Conservation (phyloP, 2,329 filamentous ascomycete species). For the Thielaviopsis ethacetica region DNA sequence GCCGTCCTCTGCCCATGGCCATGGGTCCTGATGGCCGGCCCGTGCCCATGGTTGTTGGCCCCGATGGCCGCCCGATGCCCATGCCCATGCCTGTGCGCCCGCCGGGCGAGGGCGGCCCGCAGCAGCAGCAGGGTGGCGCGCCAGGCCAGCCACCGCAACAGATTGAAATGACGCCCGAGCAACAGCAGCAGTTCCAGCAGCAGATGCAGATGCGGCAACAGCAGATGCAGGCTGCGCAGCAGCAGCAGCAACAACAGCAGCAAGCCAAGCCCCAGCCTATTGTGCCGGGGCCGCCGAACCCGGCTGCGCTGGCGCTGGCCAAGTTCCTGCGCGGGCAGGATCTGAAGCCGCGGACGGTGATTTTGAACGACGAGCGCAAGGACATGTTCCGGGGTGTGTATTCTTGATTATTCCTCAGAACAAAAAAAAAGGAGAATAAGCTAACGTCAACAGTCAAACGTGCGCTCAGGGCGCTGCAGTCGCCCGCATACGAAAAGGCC, state of each 20-base stretch:
- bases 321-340: conserved; percentile 73
- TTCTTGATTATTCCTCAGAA: not conserved
- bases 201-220: conserved; percentile 16
- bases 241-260: conserved; percentile 16
- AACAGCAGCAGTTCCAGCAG: conserved; percentile 2
- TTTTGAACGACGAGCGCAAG: conserved; percentile 89
- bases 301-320: conserved; percentile 74
- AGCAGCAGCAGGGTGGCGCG: conserved; percentile 17
- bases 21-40: not conserved
- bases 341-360: conserved; percentile 77
- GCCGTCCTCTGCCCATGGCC: not conserved
- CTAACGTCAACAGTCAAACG: conserved; percentile 58
- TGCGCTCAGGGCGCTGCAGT: conserved; percentile 77
- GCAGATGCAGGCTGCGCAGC: conserved; percentile 13
- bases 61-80: not conserved
- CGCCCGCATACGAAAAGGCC: conserved; percentile 78
- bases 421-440: not conserved
- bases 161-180: conserved; percentile 1
- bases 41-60: not conserved
- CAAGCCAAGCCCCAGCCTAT: conserved; percentile 48
- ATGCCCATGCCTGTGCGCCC: not conserved
- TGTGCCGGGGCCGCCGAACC: conserved; percentile 66
- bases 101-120: conserved; percentile 1
- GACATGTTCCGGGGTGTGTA: conserved; percentile 88
- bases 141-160: conserved; percentile 16